Base-by-base conservation (phyloP, 352 stramenopile genomes). In the Pythium biforme region DNA sequence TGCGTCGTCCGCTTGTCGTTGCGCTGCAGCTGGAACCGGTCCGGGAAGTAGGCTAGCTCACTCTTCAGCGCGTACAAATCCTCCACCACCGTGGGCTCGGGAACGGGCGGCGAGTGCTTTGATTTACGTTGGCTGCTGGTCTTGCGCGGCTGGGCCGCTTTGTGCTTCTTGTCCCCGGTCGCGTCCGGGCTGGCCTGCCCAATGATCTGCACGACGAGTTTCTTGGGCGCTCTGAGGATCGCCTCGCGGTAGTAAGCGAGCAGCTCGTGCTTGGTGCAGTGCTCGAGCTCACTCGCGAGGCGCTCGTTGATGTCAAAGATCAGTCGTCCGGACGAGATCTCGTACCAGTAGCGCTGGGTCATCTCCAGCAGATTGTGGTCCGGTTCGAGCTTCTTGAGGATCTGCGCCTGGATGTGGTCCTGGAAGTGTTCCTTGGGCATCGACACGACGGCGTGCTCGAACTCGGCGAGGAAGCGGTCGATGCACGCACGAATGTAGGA, bases 321-420 rank as follows among this genome's bases (percentile, higher is more conserved):
- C 33, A 89, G 60, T n/a, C 86, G 84, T 34, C 76, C 70, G 0
- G 79, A 87, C 19, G 79, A 78, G 57, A 95, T 88, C 61, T 95
- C 86, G 47, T 89, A 87, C 86, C 86, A 95, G 48, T 81, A 89
- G 3, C 82, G 76, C 19, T 92, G 76, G 22, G 82, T 90, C 31
- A 77, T 83, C 55, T 90, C 86, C 40, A 88, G 52, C n/a, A 95
- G 59, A 41, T 83, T 93, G 70, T 92, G 80, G 64, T 95, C 86
- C 7, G 83, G 84, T 58, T 93, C 84, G 25, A 85, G 73, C 49
- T 91, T 92, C 55, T 90, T 78, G 25, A 93, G 66, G 26, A 94
- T 88, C 59, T 92, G 81, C 4, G 86, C 81, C 50, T 89, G 67
- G 14, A 94, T 70, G 45, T 95, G 85, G 59, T 93, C 84, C n/a